A percentile compares a stretch with the other conserved stretches of the same genome.
Conservation (phyloP, 805 yeast species). For the Candida hungchunana region DNA sequence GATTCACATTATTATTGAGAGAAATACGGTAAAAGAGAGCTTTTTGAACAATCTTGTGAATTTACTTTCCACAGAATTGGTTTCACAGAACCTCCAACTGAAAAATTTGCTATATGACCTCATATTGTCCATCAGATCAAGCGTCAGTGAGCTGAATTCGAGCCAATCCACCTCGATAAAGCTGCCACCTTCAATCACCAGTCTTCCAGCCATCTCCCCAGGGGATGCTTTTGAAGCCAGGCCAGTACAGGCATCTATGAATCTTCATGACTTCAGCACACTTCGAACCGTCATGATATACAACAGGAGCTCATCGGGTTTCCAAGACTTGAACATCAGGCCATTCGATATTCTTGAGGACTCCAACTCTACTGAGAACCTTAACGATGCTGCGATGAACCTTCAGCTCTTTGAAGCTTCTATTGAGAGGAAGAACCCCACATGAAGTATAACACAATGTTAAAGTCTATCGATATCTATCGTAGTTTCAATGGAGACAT, state of each 20-base stretch:
- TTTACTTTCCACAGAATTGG: constrained; percentile 40
- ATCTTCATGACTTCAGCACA: constrained; percentile 21
- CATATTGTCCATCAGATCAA: constrained; percentile 46
- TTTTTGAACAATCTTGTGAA: constrained; percentile 45
- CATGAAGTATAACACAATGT: constrained; percentile 2
- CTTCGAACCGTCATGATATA: constrained; percentile 24
- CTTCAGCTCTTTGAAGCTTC: constrained; percentile 51
- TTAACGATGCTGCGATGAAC: constrained; percentile 52
- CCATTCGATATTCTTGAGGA: constrained; percentile 60
- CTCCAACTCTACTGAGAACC: constrained; percentile 40
- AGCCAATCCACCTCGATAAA: constrained; percentile 26
- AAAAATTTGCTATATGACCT: constrained; percentile 57
- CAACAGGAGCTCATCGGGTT: constrained; percentile 26
- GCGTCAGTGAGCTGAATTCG: constrained; percentile 25
- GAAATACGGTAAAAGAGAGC: constrained; percentile 39
- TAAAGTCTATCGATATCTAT: constrained; percentile 37
- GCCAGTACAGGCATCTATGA: constrained; percentile 9
- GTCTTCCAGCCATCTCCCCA: constrained; percentile 23
- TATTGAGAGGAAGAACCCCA: constrained; percentile 43
- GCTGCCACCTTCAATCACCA: constrained; percentile 25
- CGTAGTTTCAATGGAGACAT: constrained; percentile 36
- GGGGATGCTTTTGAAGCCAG: not conserved
- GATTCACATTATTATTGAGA: constrained; percentile 40
- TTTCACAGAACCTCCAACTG: constrained; percentile 43
- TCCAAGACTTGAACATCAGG: constrained; percentile 37